These are phyloP conservation scores for Aspergillus ellipticus DNA, from an alignment of 495 filamentous ascomycete genomes.

Conservation along the genomic window DNA sequence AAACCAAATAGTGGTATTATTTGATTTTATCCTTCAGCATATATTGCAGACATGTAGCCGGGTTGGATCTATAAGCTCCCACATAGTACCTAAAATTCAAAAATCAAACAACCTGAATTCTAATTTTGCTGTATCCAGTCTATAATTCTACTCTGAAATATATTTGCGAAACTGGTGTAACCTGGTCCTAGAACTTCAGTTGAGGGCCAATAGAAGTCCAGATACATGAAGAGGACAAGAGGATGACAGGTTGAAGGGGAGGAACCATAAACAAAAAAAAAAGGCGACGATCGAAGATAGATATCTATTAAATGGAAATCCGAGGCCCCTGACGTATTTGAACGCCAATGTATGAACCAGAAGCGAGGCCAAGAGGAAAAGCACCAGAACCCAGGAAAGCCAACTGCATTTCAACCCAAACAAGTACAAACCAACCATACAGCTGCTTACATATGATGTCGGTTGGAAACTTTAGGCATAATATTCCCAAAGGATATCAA, in stretches of 20 bases:
- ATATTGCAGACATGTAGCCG: no score
- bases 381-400: slow-evolving; percentile 3
- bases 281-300: slow-evolving; percentile 16
- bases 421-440: slow-evolving; percentile 4
- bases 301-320: background rate
- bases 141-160: no score
- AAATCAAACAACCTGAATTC: no score
- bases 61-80: no score
- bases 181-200: no score
- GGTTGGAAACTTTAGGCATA: background rate
- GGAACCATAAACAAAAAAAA: slow-evolving; percentile 5
- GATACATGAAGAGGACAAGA: no score
- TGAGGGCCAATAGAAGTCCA: no score
- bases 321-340: background rate
- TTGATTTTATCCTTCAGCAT: no score
- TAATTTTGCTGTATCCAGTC: no score
- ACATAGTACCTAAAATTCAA: no score
- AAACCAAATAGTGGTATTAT: no score
- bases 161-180: no score
- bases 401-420: slow-evolving; percentile 17
- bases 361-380: slow-evolving; percentile 1
- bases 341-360: background rate
- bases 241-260: background rate
- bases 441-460: slow-evolving; percentile 1
- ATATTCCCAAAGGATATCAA: slow-evolving; percentile 6